Percentiles rank a stretch among this genome's conserved stretches.
Evolutionary conservation across 2,329 filamentous ascomycete genomes (phyloP).

Genomic region (Meredithiella fracta): DNA sequence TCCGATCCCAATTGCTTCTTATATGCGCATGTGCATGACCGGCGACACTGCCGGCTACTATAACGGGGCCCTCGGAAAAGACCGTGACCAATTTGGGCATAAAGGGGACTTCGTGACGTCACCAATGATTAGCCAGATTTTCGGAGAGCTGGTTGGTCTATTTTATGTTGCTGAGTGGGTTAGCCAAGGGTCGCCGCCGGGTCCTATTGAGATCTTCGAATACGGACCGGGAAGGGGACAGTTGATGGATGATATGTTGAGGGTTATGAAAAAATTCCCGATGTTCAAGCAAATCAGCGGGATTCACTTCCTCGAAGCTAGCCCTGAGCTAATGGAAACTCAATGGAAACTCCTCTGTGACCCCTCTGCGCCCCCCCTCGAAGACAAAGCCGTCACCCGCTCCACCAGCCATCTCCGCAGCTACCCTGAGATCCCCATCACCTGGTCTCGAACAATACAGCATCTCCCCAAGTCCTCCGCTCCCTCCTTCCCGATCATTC

Average conservation of each 20-base stretch:
- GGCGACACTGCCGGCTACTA: slow-evolving; percentile 87
- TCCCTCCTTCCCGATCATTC: slow-evolving; percentile 60
- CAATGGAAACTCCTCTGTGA: slow-evolving; percentile 76
- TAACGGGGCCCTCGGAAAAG: slow-evolving; percentile 52
- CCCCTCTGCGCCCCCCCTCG: slow-evolving; percentile 44
- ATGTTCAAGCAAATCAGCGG: slow-evolving; percentile 61
- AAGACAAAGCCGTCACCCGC: slow-evolving; percentile 1
- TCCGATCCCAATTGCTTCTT: slow-evolving; percentile 78
- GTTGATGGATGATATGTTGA: slow-evolving; percentile 88
- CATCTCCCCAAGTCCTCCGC: slow-evolving; percentile 52
- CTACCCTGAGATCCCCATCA: slow-evolving; percentile 47
- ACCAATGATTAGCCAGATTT: slow-evolving; percentile 92
- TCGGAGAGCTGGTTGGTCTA: slow-evolving; percentile 83
- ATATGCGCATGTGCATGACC: slow-evolving; percentile 97
- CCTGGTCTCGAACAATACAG: slow-evolving; percentile 81
- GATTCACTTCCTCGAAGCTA: slow-evolving; percentile 95
- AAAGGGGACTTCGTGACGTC: slow-evolving; percentile 95
- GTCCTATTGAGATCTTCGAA: slow-evolving; percentile 77
- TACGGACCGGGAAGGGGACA: slow-evolving; percentile 88
- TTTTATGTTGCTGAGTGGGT: slow-evolving; percentile 98
- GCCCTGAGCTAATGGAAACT: slow-evolving; percentile 54
- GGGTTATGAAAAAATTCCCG: slow-evolving; percentile 55
- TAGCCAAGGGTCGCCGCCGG: slow-evolving; percentile 58
- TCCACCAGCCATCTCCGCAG: slow-evolving; percentile 3
- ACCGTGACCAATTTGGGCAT: slow-evolving; percentile 74